These are phyloP conservation scores for Aureobasidium melanogenum DNA, from an alignment of 2,329 filamentous ascomycete genomes.

Conservation along the genomic window DNA sequence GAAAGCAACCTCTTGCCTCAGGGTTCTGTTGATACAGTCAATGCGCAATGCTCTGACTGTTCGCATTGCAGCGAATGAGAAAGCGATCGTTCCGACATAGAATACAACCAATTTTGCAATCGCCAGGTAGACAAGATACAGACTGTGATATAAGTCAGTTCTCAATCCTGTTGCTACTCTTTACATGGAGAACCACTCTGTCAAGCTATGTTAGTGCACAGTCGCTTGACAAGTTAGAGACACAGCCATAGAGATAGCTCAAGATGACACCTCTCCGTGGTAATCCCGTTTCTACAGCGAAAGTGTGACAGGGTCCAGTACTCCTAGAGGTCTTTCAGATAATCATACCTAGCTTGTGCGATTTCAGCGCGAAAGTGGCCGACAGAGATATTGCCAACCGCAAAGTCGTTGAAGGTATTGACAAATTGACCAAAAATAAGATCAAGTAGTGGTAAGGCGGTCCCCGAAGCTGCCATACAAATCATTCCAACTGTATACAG, in stretches of 20 bases:
- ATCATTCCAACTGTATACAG: background rate
- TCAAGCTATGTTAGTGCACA: no score
- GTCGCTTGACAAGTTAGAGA: no score
- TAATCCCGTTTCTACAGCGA: no score
- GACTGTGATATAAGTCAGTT: slow-evolving; percentile 33
- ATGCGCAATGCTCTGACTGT: slow-evolving; percentile 55
- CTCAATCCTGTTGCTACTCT: slow-evolving; percentile 25
- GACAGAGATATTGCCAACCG: slow-evolving; percentile 40
- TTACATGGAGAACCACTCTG: no score
- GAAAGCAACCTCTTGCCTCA: slow-evolving; percentile 54
- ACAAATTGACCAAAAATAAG: slow-evolving; percentile 60
- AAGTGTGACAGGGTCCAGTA: no score
- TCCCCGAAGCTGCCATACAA: background rate
- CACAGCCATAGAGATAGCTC: no score
- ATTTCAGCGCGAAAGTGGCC: slow-evolving; percentile 53
- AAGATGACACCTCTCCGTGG: no score
- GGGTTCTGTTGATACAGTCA: slow-evolving; percentile 49
- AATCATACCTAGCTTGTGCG: slow-evolving; percentile 81
- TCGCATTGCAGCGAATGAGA: slow-evolving; percentile 55
- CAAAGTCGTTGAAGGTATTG: slow-evolving; percentile 59
- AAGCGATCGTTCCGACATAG: slow-evolving; percentile 55
- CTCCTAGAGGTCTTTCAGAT: background rate
- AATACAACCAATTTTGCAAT: slow-evolving; percentile 55
- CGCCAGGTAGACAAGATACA: slow-evolving; percentile 54
- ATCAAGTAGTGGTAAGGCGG: slow-evolving; percentile 28